Evolutionary conservation across 768 basidiomycete species (phyloP), one percentile per base, ranked within the genome.

Genomic region (Guyanaporus albipodus): DNA sequence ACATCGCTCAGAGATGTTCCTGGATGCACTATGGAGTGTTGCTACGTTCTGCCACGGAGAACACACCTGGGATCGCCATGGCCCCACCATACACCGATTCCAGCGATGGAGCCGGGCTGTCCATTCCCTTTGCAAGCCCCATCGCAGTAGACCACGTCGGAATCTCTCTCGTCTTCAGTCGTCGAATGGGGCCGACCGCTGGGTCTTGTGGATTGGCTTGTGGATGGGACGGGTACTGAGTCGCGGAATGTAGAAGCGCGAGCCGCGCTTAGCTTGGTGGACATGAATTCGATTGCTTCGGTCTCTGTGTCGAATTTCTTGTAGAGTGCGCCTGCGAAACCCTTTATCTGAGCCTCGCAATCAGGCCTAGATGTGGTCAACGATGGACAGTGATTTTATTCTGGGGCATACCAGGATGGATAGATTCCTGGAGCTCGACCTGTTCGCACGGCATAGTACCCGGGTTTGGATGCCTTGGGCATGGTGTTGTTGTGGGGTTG

Each of bases 11-110:
- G 83, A 75, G 3, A 92, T 59, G 56, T 94, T 95, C 46, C 91
- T 94, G 18, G 27, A 23, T n/a, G 39, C 8, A 23, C 18, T 37
- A 48, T 42, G 22, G 37, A 43, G 37, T 5, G 26, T 10, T 18
- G 15, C 10, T 5, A 4, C 14, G 18, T 12, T 15, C 26, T 8
- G 6, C 19, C 18, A 35, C 8, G 12, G 35, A 48, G 52, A 27
- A 11, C 52, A 27, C 52, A 66, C 87, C 87, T 72, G 26, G 77
- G 63, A 64, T 91, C 86, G 48, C 74, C 60, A 9, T 61, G 66
- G 0, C 85, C 89, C 88, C 89, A 97, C 81, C 83, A 97, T 1
- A 97, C 89, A 0, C 94, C 94, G 34, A 92, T 67, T 1, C 94
- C 94, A 1, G 91, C 94, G 33, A 77, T 53, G 0, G 87, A 76